These are phyloP conservation scores for Suillus placidus DNA, from an alignment of 768 basidiomycete genomes.

Conservation along the genomic window DNA sequence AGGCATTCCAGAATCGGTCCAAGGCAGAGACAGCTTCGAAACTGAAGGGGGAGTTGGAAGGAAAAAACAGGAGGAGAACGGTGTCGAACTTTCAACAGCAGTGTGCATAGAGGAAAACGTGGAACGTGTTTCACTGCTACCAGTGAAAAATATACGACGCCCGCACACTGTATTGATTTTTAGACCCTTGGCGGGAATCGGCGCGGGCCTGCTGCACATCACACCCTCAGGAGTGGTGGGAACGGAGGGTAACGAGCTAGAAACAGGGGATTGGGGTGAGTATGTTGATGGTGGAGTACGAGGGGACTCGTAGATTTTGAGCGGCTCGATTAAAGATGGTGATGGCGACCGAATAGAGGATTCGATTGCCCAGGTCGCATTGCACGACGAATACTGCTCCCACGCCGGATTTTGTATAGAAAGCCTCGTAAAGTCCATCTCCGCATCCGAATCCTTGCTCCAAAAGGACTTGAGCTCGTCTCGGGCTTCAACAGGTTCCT, in stretches of 20 bases:
- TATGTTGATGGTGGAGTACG: constrained; percentile 55
- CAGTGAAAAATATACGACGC: constrained; percentile 38
- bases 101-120: constrained; percentile 73
- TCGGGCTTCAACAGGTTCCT: constrained; percentile 40
- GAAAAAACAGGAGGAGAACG: constrained; percentile 60
- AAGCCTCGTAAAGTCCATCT: constrained; percentile 36
- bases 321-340: constrained; percentile 37
- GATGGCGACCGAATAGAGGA: constrained; percentile 52
- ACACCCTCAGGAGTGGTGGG: constrained; percentile 62
- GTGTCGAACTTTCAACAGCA: constrained; percentile 63
- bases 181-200: constrained; percentile 45
- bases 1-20: constrained; percentile 36
- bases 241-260: constrained; percentile 46
- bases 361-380: constrained; percentile 58
- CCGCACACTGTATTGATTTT: constrained; percentile 60
- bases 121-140: constrained; percentile 47
- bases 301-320: constrained; percentile 48
- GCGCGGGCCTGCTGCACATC: constrained; percentile 39
- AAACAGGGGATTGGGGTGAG: constrained; percentile 48
- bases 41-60: constrained; percentile 47
- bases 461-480: constrained; percentile 54
- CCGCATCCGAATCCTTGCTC: constrained; percentile 53
- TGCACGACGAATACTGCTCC: constrained; percentile 46
- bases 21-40: constrained; percentile 39
- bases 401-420: constrained; percentile 33